A percentile compares a stretch with the other conserved stretches of the same genome.
These are phyloP conservation scores for fission yeast (Schizosaccharomyces pombe) DNA, from an alignment of 805 yeast species.

Conservation along the genomic window DNA sequence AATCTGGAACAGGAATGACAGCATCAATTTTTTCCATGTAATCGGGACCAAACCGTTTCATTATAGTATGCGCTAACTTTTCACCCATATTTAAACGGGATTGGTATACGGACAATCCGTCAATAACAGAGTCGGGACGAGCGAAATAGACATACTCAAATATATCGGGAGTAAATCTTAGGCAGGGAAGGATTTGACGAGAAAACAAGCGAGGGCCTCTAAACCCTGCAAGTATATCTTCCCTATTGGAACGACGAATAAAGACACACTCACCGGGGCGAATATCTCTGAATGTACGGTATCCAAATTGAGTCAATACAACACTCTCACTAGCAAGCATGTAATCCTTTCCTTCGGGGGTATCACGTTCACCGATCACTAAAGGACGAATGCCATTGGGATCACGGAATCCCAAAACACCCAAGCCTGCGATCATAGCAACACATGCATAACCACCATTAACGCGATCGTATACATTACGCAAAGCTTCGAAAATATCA, in stretches of 20 bases:
- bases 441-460: conserved; percentile 96
- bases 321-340: conserved; percentile 93
- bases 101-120: conserved; percentile 89
- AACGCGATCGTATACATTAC: conserved; percentile 55
- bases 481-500: conserved; percentile 68
- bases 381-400: conserved; percentile 92
- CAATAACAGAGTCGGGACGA: conserved; percentile 85
- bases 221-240: conserved; percentile 31
- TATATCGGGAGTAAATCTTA: conserved; percentile 75
- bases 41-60: conserved; percentile 22
- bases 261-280: conserved; percentile 93
- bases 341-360: conserved; percentile 56
- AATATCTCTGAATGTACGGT: conserved; percentile 53
- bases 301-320: conserved; percentile 80
- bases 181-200: conserved; percentile 60
- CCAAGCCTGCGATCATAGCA: conserved; percentile 81
- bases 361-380: conserved; percentile 57
- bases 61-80: conserved; percentile 55
- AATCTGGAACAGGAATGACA: conserved; percentile 93
- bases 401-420: conserved; percentile 85
- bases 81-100: conserved; percentile 86
- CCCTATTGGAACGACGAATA: conserved; percentile 49
- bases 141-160: conserved; percentile 97
- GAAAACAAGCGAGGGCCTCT: conserved; percentile 15
- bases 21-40: conserved; percentile 53